Conservation (phyloP, 2,329 filamentous ascomycete species). For the Purpureocillium lavendulum region DNA sequence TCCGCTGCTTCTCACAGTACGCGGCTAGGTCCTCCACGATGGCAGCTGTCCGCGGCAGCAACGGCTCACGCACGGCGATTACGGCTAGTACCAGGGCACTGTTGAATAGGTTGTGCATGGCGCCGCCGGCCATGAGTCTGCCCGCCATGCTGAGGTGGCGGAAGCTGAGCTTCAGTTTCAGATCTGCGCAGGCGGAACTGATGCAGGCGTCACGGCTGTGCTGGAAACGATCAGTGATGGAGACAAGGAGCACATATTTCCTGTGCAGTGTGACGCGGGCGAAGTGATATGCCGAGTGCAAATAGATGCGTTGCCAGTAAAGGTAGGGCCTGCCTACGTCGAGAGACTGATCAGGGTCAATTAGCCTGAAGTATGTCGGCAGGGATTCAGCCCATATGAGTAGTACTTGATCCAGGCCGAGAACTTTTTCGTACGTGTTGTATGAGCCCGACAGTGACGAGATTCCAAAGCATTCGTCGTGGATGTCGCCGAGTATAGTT, state of each 20-base stretch:
- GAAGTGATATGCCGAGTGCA: slow-evolving; percentile 31
- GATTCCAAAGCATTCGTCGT: slow-evolving; percentile 28
- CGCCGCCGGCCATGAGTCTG: slow-evolving; percentile 23
- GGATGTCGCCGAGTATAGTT: slow-evolving; percentile 27
- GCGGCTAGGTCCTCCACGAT: slow-evolving; percentile 28
- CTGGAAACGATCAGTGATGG: slow-evolving; percentile 28
- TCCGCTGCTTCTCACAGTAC: slow-evolving; percentile 30
- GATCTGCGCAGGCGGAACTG: slow-evolving; percentile 29
- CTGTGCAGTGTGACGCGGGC: slow-evolving; percentile 29
- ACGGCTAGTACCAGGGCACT: slow-evolving; percentile 28
- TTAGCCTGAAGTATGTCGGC: slow-evolving; percentile 24
- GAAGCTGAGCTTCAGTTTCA: slow-evolving; percentile 25
- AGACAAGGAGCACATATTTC: slow-evolving; percentile 27
- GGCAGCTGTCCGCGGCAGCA: slow-evolving; percentile 17
- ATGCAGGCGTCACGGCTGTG: slow-evolving; percentile 31
- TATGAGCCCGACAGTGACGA: slow-evolving; percentile 17
- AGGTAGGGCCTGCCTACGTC: slow-evolving; percentile 21
- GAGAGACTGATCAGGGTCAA: slow-evolving; percentile 19
- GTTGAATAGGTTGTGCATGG: slow-evolving; percentile 31
- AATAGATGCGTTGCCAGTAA: slow-evolving; percentile 26
- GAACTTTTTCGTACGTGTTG: slow-evolving; percentile 23
- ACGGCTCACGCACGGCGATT: slow-evolving; percentile 21
- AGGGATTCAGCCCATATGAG: slow-evolving; percentile 20
- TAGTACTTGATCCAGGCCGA: slow-evolving; percentile 24
- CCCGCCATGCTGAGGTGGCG: slow-evolving; percentile 21